A percentile compares a stretch with the other conserved stretches of the same genome.
phyloP scores from a whole-genome alignment of 441 rosid genomes.

The Geranium incanum region DNA sequence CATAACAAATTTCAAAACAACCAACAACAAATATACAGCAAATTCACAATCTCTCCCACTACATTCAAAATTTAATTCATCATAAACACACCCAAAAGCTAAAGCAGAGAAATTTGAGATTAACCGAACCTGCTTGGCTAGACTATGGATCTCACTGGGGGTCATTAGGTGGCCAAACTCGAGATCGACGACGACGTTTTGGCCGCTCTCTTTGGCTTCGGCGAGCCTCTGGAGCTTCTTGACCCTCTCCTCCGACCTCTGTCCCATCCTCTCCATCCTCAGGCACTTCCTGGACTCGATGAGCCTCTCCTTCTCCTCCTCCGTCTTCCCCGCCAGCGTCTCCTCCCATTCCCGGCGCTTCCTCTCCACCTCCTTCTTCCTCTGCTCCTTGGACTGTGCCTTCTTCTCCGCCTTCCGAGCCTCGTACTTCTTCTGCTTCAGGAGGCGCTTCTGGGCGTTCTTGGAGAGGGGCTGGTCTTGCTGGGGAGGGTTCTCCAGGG shows the following conservation, averaged over 20 bases:
- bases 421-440: constrained; percentile 63
- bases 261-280: background rate
- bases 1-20: too few relatives aligned
- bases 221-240: background rate
- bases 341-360: constrained; percentile 2
- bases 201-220: background rate
- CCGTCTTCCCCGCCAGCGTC: background rate
- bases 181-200: constrained; percentile 54
- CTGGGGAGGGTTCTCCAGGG: constrained; percentile 14
- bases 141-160: background rate
- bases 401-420: constrained; percentile 80
- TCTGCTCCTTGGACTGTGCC: constrained; percentile 44
- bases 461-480: constrained; percentile 40
- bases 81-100: too few relatives aligned
- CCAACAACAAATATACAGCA: too few relatives aligned
- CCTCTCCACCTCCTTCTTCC: background rate
- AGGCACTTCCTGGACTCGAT: background rate
- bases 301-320: background rate
- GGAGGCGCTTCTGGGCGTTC: constrained; percentile 65
- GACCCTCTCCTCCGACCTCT: background rate
- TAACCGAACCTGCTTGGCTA: too few relatives aligned
- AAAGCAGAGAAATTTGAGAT: too few relatives aligned
- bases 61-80: too few relatives aligned
- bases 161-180: constrained; percentile 78
- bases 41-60: too few relatives aligned